Evolutionary conservation across 2,329 filamentous ascomycete genomes (phyloP), one percentile per base, ranked within the genome.

Genomic region (Albophoma yamanashiensis): DNA sequence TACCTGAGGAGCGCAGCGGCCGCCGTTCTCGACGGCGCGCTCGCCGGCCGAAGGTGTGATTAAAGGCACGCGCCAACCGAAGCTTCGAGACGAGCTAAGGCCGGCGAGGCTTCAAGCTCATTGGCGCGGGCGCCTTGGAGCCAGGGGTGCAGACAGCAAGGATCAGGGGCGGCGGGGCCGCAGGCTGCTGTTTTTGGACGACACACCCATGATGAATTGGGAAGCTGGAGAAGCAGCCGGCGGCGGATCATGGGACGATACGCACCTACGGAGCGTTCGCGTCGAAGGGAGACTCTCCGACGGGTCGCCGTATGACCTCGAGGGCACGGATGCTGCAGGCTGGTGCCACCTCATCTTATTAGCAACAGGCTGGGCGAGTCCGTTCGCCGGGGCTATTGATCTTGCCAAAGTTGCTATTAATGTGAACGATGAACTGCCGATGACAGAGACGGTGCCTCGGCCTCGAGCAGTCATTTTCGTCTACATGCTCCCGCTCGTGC

Each of bases 61-160:
- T 66, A 69, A 68, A 68, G 68, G 68, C 63, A 62, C 65, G 63
- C 64, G 62, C 59, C 60, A 58, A 62, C 64, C 64, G 62, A 65
- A 61, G 64, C 58, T 61, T 27, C 64, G 63, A 70, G 68, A 68
- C 63, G 61, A 64, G 64, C 66, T 68, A 69, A 62, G 59, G 61
- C 61, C 57, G 59, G 56, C 60, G 61, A 59, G 56, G 64, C 40
- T 11, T 57, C 40, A 59, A 62, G 64, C 55, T 31, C 60, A 69
- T 67, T 66, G 64, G 66, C 61, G 60, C 53, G 52, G 58, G 52
- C 38, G 38, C 17, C 57, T 12, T 11, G n/a, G 5, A 43, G 25
- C 9, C 56, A 27, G 22, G 56, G 50, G 27, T n/a, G 50, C 50
- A 34, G 50, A 53, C 47, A 22, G 15, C 50, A 20, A 14, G 50